phyloP scores from a whole-genome alignment of 2,329 filamentous ascomycete genomes.

The Fusarium chuoi region DNA sequence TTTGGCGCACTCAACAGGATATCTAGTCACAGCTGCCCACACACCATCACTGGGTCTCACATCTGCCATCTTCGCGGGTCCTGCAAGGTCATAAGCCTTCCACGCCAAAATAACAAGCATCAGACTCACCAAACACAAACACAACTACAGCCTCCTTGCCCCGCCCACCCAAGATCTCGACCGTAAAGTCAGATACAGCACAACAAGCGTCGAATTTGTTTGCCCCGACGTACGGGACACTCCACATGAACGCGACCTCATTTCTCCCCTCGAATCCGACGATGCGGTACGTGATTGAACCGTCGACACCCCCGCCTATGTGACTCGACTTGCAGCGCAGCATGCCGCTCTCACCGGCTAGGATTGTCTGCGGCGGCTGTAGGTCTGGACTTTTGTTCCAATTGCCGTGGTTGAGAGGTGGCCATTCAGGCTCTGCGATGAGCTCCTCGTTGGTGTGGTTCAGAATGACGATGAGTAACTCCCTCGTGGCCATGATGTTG shows the following conservation, averaged over 20 bases:
- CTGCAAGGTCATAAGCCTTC: not conserved
- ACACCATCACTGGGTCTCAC: not conserved
- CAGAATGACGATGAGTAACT: not conserved
- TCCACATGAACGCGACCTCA: constrained; percentile 1
- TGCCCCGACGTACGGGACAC: not conserved
- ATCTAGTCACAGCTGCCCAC: not conserved
- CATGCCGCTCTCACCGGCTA: not conserved
- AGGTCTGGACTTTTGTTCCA: not conserved
- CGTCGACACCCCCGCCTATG: not conserved
- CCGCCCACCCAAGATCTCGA: not conserved
- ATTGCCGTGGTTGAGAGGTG: not conserved
- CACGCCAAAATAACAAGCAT: too few species aligned
- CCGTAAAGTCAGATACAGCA: not conserved
- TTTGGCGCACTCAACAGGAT: not conserved
- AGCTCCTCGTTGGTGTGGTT: not conserved
- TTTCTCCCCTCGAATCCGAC: not conserved
- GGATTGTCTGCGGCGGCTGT: not conserved
- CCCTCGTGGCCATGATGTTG: not conserved
- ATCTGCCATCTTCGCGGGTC: not conserved
- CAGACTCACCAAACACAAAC: constrained; percentile 14
- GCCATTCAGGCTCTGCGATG: not conserved
- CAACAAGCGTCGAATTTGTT: constrained; percentile 5
- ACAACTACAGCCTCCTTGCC: constrained; percentile 8
- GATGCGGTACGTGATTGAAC: not conserved
- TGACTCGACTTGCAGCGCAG: not conserved